Evolutionary conservation across 805 yeast genomes (phyloP), one percentile per base, ranked within the genome.

Genomic region (Ogataea trehaloabstinens): DNA sequence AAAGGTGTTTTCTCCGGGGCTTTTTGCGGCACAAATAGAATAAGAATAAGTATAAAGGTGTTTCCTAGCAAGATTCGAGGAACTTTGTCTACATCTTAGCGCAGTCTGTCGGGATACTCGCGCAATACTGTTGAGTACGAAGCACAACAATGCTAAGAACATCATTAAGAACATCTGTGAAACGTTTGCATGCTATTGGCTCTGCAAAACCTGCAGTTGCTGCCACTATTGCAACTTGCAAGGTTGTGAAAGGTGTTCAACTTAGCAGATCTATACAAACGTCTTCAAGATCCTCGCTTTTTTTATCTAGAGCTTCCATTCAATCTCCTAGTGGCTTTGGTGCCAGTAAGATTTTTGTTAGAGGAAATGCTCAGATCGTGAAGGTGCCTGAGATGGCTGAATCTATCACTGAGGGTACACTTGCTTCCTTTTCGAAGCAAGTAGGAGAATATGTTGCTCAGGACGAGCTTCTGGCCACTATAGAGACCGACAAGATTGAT

Each of bases 321-420:
- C n/a, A 12, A 19, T 17, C 34, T 21, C 29, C 22, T 37, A n/a
- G 36, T 24, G 27, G 38, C 29, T 13, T 33, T 36, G 17, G 35
- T 19, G 7, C 8, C 6, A 11, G 10, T 10, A 19, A 28, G 18
- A 34, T 50, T 12, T 48, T 48, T 37, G 46, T 42, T 19, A 60
- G 71, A 49, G 58, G 51, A 24, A 54, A 61, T 38, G 53, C 71
- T 2, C 67, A 66, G 20, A 58, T 63, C 34, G 95, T 91, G 37
- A 86, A 89, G 65, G 98, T 93, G 17, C 99, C 99, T 34, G 95
- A 87, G 49, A 89, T 93, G 97, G 98, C 99, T 31, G 99, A 93
- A 70, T 90, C 97, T 35, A 83, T 93, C 60, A 87, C 96, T 29
- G 99, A 93, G 67, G 99, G 99, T 62, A 87, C 98, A 35, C 75